phyloP scores from a whole-genome alignment of 2,329 filamentous ascomycete species.

The Alternaria postmessia region DNA sequence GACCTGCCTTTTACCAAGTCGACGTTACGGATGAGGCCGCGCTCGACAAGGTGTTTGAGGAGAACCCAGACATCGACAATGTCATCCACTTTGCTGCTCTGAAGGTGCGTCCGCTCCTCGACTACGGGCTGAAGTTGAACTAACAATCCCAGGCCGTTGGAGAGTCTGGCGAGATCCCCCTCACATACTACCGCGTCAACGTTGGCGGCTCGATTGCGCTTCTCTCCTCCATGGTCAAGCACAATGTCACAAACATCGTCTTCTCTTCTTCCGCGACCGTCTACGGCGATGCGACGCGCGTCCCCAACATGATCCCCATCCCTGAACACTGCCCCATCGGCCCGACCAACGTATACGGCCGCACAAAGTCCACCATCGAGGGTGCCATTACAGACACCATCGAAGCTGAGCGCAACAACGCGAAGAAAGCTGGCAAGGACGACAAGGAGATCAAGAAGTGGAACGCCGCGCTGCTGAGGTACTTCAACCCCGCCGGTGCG shows the following conservation, averaged over 20 bases:
- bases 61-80: slow-evolving; percentile 92
- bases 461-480: slow-evolving; percentile 92
- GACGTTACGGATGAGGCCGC: slow-evolving; percentile 88
- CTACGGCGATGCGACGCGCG: slow-evolving; percentile 95
- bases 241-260: slow-evolving; percentile 96
- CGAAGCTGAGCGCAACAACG: slow-evolving; percentile 83
- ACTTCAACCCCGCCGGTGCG: slow-evolving; percentile 96
- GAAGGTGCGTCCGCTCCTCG: slow-evolving; percentile 69
- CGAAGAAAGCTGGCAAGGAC: slow-evolving; percentile 73
- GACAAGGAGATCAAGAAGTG: slow-evolving; percentile 74
- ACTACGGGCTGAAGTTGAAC: neutral
- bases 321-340: slow-evolving; percentile 96
- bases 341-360: slow-evolving; percentile 96
- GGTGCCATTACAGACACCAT: slow-evolving; percentile 90
- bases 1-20: slow-evolving; percentile 81
- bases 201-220: slow-evolving; percentile 91
- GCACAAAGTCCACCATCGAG: slow-evolving; percentile 94
- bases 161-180: slow-evolving; percentile 89
- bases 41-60: slow-evolving; percentile 85
- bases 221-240: slow-evolving; percentile 83
- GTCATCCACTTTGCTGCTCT: slow-evolving; percentile 98
- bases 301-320: slow-evolving; percentile 98
- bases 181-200: slow-evolving; percentile 98
- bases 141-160: slow-evolving; percentile 78
- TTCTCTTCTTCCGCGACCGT: slow-evolving; percentile 98